Base-by-base conservation (phyloP, 2,329 filamentous ascomycete species). In the Keithomyces neogunnii region DNA sequence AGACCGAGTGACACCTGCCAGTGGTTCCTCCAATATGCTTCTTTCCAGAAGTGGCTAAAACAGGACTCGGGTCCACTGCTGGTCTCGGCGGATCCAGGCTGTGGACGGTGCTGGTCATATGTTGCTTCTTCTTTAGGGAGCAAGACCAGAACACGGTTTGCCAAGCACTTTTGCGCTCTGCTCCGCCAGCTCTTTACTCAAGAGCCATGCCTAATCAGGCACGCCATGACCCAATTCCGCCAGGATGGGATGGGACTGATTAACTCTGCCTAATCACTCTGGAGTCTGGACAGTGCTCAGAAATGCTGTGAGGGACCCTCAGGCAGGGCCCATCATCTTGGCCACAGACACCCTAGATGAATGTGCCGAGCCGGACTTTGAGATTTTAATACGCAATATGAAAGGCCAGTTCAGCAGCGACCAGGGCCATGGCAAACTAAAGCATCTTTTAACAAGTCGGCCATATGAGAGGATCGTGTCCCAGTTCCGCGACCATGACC, bases 101-200 rank as follows among this genome's bases (percentile, higher is more conserved):
- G 65, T 48, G 67, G 69, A 2, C 67, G 0, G 67, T 65, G 0
- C 45, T 72, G 39, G 62, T 67, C 7, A 58, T 69, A 2, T 72
- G 68, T 55, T 73, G 73, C 57, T 73, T 71, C 53, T 74, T 73
- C 51, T 73, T 73, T 57, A 71, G 70, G 50, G 65, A 69, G 35
- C 52, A 63, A 49, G 60, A 64, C 39, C 69, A 72, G 48, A 62
- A 68, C 32, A 68, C 54, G 1, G 49, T 62, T 28, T 38, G 52
- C 0, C 63, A 67, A 53, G 68, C 67, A 1, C 60, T 19, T 72
- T 11, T 72, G 67, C 48, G 67, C 69, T 3, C 5, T 73, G 8
- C 57, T 73, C 2, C 69, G 72, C 48, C 67, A 73, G 49, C 56
- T 73, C 0, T 68, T 71, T 48, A 56, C 52, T 4, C 53, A 63